Base-by-base conservation (phyloP, 305 asterid genomes). In the Fraxinus baroniana region DNA sequence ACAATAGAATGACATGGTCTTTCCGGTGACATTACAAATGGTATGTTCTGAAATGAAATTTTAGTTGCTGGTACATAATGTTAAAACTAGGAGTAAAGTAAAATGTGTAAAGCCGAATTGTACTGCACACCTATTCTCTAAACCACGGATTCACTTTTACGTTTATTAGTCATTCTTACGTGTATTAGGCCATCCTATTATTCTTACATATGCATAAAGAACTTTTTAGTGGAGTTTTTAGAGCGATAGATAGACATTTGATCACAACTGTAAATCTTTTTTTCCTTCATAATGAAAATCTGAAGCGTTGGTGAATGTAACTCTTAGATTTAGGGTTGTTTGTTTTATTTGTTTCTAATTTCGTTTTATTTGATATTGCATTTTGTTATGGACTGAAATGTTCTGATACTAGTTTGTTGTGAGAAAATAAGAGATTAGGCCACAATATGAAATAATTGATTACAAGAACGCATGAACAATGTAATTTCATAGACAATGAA, bases 1-100 rank as follows among this genome's bases (percentile, higher is more conserved):
- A 91, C 97, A 7, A 88, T 91, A 1, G 88, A 88, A 6, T 93
- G 97, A 95, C 97, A 93, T 73, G 95, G 97, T 3, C 86, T 88
- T 46, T 82, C 64, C 2, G 97, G 94, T 85, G 88, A 91, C 80
- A 84, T 88, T 55, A 92, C 92, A 74, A 81, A 39, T 2, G 97
- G 97, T 92, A 89, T 18, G 91, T 83, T 24, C 2, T 7, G 37
- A 55, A n/a, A 30, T 37, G 26, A 3, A n/a, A 28, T 17, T 76
- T 9, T 37, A 70, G 81, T 70, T 76, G 76, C 9, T 35, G 33
- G 36, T 84, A 12, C 15, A 33, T n/a, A 17, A 57, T 18, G 26
- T 57, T 57, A 2, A 17, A 57, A 17, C 24, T 57, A 18, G 26
- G 2, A 18, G 68, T 57, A 20, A 57, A 1, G 28, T 60, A 2